A percentile compares a stretch with the other conserved stretches of the same genome.
phyloP scores from a whole-genome alignment of 2,329 filamentous ascomycete species.

The Cordyceps javanica region DNA sequence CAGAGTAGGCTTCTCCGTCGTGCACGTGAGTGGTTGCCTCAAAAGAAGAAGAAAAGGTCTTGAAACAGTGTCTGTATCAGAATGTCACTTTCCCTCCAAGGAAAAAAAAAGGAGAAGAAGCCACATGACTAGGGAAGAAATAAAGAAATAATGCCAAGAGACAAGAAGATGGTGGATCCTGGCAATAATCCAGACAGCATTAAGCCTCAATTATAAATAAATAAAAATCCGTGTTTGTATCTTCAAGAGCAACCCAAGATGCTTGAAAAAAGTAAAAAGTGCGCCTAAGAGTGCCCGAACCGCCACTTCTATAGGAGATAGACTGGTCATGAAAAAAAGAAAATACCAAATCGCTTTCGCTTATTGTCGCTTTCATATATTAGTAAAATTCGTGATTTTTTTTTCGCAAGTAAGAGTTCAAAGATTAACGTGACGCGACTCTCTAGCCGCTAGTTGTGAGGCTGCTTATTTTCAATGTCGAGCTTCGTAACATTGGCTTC shows the following conservation, averaged over 20 bases:
- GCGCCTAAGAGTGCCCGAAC: neutral
- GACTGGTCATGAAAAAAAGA: neutral
- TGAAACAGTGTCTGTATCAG: neutral
- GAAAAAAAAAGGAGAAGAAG: neutral
- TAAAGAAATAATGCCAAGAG: neutral
- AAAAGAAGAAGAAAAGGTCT: neutral
- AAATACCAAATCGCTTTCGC: neutral
- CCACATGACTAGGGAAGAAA: neutral
- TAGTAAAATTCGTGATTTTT: neutral
- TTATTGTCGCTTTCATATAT: neutral
- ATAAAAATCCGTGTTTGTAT: neutral
- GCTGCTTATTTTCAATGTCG: conserved; percentile 27
- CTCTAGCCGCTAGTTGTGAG: neutral
- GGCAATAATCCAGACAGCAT: neutral
- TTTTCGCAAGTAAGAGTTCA: neutral
- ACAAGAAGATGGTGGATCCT: neutral
- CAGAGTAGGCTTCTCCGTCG: neutral
- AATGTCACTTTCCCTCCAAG: neutral
- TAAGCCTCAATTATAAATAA: neutral
- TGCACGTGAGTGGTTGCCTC: neutral
- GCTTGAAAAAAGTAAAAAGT: neutral
- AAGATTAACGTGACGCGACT: neutral
- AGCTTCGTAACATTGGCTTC: conserved; percentile 48
- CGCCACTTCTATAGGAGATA: neutral
- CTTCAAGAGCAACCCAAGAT: neutral